Percentiles rank a stretch among this genome's conserved stretches.
phyloP scores from a whole-genome alignment of 192 early-diverging fungal species.

The Umbelopsis sp. region DNA sequence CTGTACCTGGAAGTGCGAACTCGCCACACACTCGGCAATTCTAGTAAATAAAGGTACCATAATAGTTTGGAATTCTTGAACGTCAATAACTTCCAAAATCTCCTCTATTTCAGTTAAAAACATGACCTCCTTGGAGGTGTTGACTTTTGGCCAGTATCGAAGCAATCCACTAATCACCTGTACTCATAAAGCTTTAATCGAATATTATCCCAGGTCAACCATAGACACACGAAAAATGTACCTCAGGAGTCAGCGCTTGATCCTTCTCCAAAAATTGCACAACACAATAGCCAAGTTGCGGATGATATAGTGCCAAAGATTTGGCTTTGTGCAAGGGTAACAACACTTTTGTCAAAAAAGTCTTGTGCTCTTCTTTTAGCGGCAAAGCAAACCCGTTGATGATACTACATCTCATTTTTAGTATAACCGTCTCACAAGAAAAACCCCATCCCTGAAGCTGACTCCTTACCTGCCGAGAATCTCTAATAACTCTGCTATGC shows the following conservation, averaged over 20 bases:
- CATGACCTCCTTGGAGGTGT: slow-evolving; percentile 99
- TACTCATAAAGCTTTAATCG: neutral
- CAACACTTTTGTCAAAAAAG: slow-evolving; percentile 90
- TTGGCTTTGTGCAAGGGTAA: slow-evolving; percentile 96
- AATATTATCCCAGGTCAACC: neutral
- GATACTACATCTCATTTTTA: slow-evolving; percentile 67
- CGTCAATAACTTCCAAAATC: slow-evolving; percentile 95
- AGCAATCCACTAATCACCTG: slow-evolving; percentile 87
- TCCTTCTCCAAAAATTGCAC: slow-evolving; percentile 99
- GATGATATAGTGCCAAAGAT: slow-evolving; percentile 93
- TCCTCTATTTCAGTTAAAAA: slow-evolving; percentile 98
- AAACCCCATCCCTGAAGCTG: neutral
- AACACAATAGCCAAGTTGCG: slow-evolving; percentile 97
- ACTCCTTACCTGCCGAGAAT: slow-evolving; percentile 88
- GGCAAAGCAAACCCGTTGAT: slow-evolving; percentile 99
- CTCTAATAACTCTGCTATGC: slow-evolving; percentile 97
- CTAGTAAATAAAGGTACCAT: slow-evolving; percentile 92
- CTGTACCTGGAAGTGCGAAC: slow-evolving; percentile 96
- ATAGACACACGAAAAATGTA: slow-evolving; percentile 31
- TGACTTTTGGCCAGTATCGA: slow-evolving; percentile 98
- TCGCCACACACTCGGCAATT: slow-evolving; percentile 91
- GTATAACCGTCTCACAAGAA: neutral
- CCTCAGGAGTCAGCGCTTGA: slow-evolving; percentile 86
- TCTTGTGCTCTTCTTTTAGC: slow-evolving; percentile 98
- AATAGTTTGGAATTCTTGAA: slow-evolving; percentile 87